Evolutionary conservation across 2,329 filamentous ascomycete genomes (phyloP).

Genomic region (Hypoxylon sp.): DNA sequence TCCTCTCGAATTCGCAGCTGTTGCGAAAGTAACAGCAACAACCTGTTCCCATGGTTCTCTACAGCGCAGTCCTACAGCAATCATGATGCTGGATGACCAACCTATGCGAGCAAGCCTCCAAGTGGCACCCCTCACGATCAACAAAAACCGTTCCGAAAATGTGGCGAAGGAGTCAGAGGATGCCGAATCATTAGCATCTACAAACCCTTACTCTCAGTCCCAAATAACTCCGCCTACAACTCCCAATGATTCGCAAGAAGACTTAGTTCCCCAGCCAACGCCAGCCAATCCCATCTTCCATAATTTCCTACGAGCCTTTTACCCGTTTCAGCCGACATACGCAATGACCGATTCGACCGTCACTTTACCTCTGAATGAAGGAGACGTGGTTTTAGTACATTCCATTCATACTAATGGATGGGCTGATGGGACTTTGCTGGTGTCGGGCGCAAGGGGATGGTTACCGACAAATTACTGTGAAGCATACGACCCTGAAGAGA

Average conservation of each 20-base stretch:
- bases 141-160: constrained; percentile 59
- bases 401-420: constrained; percentile 98
- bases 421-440: constrained; percentile 93
- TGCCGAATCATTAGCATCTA: constrained; percentile 50
- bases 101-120: constrained; percentile 70
- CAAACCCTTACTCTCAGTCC: constrained; percentile 63
- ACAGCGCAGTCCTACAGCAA: constrained; percentile 56
- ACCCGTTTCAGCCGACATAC: constrained; percentile 87
- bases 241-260: constrained; percentile 77
- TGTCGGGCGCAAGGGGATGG: constrained; percentile 91
- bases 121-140: constrained; percentile 71
- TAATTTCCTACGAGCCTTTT: constrained; percentile 95
- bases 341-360: constrained; percentile 86
- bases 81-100: constrained; percentile 64
- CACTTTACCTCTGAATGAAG: constrained; percentile 88
- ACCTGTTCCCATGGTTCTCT: constrained; percentile 57
- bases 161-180: constrained; percentile 50
- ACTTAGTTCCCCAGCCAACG: constrained; percentile 61
- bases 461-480: constrained; percentile 99
- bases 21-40: constrained; percentile 48
- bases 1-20: constrained; percentile 38
- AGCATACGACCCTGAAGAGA: constrained; percentile 89
- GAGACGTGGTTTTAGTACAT: constrained; percentile 93
- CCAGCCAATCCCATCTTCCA: constrained; percentile 79
- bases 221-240: constrained; percentile 85